Conservation (phyloP, 2,329 filamentous ascomycete genomes). For the Akanthomyces muscarius region DNA sequence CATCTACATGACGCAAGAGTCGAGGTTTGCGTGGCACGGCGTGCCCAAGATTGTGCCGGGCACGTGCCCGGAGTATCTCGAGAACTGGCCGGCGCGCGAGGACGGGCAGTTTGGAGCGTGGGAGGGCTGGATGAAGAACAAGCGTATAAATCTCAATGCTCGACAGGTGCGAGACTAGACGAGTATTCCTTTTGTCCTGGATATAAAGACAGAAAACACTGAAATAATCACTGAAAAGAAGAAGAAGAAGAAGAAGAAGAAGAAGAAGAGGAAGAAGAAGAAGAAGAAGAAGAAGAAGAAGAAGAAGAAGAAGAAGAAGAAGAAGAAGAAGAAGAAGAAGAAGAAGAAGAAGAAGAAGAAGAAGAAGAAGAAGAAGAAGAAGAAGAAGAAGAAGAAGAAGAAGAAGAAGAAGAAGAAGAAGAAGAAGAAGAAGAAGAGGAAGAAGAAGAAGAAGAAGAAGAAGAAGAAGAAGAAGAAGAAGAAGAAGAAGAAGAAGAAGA, state of each 20-base stretch:
- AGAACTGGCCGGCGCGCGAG: slow-evolving; percentile 64
- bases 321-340: not conserved
- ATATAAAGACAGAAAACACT: not conserved
- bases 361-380: not conserved
- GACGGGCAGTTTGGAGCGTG: slow-evolving; percentile 59
- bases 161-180: slow-evolving; percentile 70
- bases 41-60: slow-evolving; percentile 79
- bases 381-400: not conserved
- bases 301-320: not conserved
- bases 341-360: too few species aligned
- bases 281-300: too few species aligned
- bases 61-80: slow-evolving; percentile 73
- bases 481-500: not conserved
- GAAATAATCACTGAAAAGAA: not conserved
- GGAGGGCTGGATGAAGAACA: slow-evolving; percentile 83
- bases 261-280: not conserved
- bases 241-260: too few species aligned
- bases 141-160: slow-evolving; percentile 89
- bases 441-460: not conserved
- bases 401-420: too few species aligned
- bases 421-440: too few species aligned
- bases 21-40: slow-evolving; percentile 90
- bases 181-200: not conserved
- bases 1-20: slow-evolving; percentile 79
- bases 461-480: not conserved